These are phyloP conservation scores for Daldinia sp. DNA, from an alignment of 2,329 filamentous ascomycete genomes.

Conservation along the genomic window DNA sequence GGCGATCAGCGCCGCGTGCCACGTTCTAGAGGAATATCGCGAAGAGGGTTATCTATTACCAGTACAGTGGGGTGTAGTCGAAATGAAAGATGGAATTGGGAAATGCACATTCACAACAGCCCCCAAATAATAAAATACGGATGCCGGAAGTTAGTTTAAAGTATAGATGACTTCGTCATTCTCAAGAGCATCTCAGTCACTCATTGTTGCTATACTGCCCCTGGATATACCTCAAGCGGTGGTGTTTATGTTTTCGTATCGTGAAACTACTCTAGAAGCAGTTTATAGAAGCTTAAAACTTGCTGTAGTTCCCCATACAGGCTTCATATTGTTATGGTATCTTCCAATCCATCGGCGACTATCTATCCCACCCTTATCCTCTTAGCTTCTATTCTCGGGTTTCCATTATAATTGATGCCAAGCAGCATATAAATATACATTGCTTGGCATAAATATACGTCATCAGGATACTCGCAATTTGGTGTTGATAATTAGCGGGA, in stretches of 20 bases:
- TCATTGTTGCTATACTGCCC: no score
- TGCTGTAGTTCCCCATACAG: no score
- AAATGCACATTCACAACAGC: conserved; percentile 41
- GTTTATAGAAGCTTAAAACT: no score
- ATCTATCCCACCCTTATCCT: no score
- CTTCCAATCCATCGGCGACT: no score
- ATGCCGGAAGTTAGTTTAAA: neutral
- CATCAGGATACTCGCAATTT: neutral
- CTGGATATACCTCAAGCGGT: no score
- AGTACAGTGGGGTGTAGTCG: conserved; percentile 42
- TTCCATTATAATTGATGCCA: neutral
- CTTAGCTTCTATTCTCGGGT: neutral
- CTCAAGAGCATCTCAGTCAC: neutral
- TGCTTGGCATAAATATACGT: neutral
- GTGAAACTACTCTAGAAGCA: no score
- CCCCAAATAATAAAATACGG: neutral
- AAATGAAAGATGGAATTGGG: conserved; percentile 32
- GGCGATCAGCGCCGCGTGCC: conserved; percentile 46
- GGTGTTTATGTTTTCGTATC: no score
- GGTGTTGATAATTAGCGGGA: neutral
- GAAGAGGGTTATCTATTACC: conserved; percentile 39
- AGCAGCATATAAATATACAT: neutral
- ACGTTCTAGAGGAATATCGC: conserved; percentile 37
- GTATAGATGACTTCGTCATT: neutral
- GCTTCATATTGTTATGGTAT: no score